Base-by-base conservation (phyloP, 441 rosid genomes). In the Dalechampia spathulata region DNA sequence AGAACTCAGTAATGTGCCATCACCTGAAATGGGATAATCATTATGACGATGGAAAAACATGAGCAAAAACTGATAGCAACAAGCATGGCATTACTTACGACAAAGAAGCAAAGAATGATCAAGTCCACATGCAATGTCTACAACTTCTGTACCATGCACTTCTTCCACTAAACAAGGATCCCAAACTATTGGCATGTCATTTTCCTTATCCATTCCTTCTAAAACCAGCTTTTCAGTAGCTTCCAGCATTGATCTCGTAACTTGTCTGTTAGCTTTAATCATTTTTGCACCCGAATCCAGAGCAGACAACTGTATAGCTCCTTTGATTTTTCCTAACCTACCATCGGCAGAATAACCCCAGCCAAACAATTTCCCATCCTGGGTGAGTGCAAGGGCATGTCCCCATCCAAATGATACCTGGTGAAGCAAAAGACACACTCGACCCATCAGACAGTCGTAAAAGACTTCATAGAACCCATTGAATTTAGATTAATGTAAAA, bases 311-410 rank as follows among this genome's bases (percentile, higher is more conserved):
- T 75, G 80, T 61, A 71, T 69, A 41, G 67, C 38, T 54, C 75
- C 68, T 7, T 81, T 81, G 0, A 78, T 71, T 62, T 74, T 83
- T 53, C 97, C 97, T 40, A 90, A 55, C 70, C 93, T 68, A 48
- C 93, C 97, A 74, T 93, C 93, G 26, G 99, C 96, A 21, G 74
- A 83, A 76, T 87, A 93, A 66, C 96, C 99, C 97, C 99, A 93
- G 14, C 91, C 95, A 56, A 80, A 90, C 54, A 90, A 68, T 42
- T 77, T 83, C 21, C 93, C 90, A 34, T 87, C 95, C 36, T 70
- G 69, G 20, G 87, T 76, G 60, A 50, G 75, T 5, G 93, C 97
- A 64, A 90, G 85, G 3, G 86, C 85, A 37, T 93, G 97, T 2
- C 96, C 95, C 99, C 99, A 90, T 44, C 99, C 99, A 58, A 87